Conservation (phyloP, 352 stramenopile genomes). For the Globisporangium mamillatum region DNA sequence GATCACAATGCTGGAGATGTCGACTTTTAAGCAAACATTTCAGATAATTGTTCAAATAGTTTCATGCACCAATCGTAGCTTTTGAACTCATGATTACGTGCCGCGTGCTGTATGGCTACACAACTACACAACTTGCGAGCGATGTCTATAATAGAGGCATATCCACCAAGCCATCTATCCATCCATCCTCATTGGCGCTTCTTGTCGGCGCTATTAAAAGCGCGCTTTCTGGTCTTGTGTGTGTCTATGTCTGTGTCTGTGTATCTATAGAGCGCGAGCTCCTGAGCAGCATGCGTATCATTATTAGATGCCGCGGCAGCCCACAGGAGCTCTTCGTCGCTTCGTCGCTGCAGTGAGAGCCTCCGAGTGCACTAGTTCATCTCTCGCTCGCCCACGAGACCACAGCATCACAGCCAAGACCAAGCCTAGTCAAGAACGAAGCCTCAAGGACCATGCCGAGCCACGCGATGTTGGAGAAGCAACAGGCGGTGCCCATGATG, state of each 20-base stretch:
- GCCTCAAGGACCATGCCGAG: constrained; percentile 39
- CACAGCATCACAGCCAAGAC: neutral
- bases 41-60: neutral
- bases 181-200: neutral
- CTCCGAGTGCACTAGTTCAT: constrained; percentile 11
- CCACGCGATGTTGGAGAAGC: constrained; percentile 59
- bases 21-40: neutral
- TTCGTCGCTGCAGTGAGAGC: neutral
- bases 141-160: too few relatives aligned
- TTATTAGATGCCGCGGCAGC: neutral
- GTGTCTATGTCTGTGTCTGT: too few relatives aligned
- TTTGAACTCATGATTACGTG: neutral
- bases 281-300: neutral
- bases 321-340: neutral
- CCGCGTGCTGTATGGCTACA: neutral
- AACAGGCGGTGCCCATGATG: constrained; percentile 80
- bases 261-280: constrained; percentile 4
- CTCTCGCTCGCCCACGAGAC: constrained; percentile 7
- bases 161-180: neutral
- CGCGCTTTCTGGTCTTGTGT: neutral
- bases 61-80: neutral
- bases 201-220: constrained; percentile 9
- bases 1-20: too few relatives aligned
- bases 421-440: neutral
- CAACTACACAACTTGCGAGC: neutral